A percentile compares a stretch with the other conserved stretches of the same genome.
Conservation (phyloP, 1,284 basidiomycete species). For the Porogramme epimiltina region DNA sequence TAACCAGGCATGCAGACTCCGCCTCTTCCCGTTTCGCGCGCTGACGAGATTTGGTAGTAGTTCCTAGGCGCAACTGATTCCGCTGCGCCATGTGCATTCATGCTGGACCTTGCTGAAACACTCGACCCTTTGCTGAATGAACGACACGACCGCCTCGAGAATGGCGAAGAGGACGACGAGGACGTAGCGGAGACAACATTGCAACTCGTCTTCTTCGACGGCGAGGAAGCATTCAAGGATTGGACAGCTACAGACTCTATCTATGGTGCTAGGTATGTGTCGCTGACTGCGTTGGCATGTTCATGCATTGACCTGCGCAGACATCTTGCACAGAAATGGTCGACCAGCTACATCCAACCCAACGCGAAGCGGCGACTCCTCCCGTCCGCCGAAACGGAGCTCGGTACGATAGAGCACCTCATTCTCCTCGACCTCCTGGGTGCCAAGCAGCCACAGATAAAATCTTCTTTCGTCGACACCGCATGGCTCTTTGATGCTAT, state of each 20-base stretch:
- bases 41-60: conserved; percentile 41
- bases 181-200: conserved; percentile 83
- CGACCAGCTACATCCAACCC: conserved; percentile 63
- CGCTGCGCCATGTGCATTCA: conserved; percentile 92
- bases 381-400: conserved; percentile 53
- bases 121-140: conserved; percentile 71
- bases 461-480: conserved; percentile 84
- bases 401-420: conserved; percentile 86
- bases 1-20: conserved; percentile 57
- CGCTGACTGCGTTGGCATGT: neutral
- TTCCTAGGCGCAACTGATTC: conserved; percentile 99
- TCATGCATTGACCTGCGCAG: conserved; percentile 40
- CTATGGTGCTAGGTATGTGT: conserved; percentile 84
- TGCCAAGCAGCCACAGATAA: conserved; percentile 68
- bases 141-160: conserved; percentile 57
- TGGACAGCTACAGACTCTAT: conserved; percentile 93
- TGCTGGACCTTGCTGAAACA: conserved; percentile 87
- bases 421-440: conserved; percentile 91
- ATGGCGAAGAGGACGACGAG: conserved; percentile 69
- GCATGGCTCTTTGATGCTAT: conserved; percentile 89
- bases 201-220: conserved; percentile 97
- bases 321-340: conserved; percentile 87
- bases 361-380: conserved; percentile 63
- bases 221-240: conserved; percentile 92
- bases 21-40: neutral